A percentile compares a stretch with the other conserved stretches of the same genome.
Conservation (phyloP, 495 filamentous ascomycete species). For the Amniculicola lignicola region DNA sequence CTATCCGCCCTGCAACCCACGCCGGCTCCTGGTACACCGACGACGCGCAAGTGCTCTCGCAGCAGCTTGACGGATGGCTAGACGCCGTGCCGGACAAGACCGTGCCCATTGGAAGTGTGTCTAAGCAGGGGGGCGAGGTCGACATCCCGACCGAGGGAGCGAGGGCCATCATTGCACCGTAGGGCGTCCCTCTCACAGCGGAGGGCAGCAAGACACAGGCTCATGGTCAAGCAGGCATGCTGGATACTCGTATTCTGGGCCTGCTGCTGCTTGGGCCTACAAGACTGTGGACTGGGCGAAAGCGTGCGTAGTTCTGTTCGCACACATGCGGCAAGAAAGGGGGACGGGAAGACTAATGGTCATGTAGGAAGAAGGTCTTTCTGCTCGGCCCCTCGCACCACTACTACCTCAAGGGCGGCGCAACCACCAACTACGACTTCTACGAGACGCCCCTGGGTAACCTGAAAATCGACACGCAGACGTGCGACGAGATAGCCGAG, state of each 20-base stretch:
- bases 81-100: slow-evolving; percentile 63
- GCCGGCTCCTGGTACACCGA: slow-evolving; percentile 86
- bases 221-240: slow-evolving; percentile 66
- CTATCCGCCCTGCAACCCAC: slow-evolving; percentile 63
- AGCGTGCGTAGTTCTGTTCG: slow-evolving; percentile 51
- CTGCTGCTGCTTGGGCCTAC: slow-evolving; percentile 93
- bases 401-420: slow-evolving; percentile 71
- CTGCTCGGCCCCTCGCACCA: slow-evolving; percentile 93
- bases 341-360: background rate
- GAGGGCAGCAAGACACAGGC: slow-evolving; percentile 7
- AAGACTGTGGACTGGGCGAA: slow-evolving; percentile 79
- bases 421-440: slow-evolving; percentile 67
- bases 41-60: slow-evolving; percentile 54
- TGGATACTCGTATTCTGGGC: slow-evolving; percentile 92
- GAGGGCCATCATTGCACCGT: slow-evolving; percentile 94
- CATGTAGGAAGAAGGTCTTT: slow-evolving; percentile 77
- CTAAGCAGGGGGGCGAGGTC: slow-evolving; percentile 47
- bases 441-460: slow-evolving; percentile 87
- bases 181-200: slow-evolving; percentile 41
- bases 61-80: slow-evolving; percentile 79
- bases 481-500: slow-evolving; percentile 59
- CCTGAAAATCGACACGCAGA: slow-evolving; percentile 66
- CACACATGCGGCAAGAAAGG: background rate
- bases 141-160: slow-evolving; percentile 71
- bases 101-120: slow-evolving; percentile 39